These are phyloP conservation scores for Diplocarpon rosae DNA, from an alignment of 2,329 filamentous ascomycete genomes.

Conservation along the genomic window DNA sequence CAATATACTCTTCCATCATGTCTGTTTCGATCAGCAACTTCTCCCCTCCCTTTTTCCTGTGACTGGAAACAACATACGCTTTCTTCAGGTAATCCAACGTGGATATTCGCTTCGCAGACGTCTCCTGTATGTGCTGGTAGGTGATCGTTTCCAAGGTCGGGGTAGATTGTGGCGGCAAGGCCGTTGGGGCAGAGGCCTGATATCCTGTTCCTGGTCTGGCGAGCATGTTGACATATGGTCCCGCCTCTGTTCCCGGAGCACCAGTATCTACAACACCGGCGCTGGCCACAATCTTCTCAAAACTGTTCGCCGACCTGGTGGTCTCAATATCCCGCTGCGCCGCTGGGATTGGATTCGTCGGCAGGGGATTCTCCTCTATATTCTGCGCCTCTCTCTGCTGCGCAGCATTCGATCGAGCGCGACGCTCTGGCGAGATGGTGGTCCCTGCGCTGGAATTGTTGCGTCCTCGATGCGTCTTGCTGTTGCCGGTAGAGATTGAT, in stretches of 20 bases:
- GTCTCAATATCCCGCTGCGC: conserved; percentile 2
- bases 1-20: conserved; percentile 93
- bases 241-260: conserved; percentile 19
- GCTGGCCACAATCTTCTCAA: conserved; percentile 11
- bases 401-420: conserved; percentile 11
- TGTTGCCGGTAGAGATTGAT: conserved; percentile 34
- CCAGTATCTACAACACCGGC: conserved; percentile 13
- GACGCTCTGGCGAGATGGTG: conserved; percentile 16
- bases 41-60: neutral
- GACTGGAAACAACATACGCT: conserved; percentile 49
- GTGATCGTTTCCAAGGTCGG: conserved; percentile 28
- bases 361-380: conserved; percentile 9
- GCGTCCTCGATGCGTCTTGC: conserved; percentile 29
- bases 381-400: conserved; percentile 9
- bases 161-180: conserved; percentile 19
- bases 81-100: conserved; percentile 89
- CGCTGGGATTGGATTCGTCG: neutral
- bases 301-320: conserved; percentile 17
- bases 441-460: conserved; percentile 30
- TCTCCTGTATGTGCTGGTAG: conserved; percentile 64
- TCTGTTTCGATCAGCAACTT: conserved; percentile 33
- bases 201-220: conserved; percentile 22
- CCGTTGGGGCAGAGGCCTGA: conserved; percentile 14
- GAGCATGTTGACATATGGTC: conserved; percentile 25
- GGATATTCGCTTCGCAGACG: conserved; percentile 83